Conservation (phyloP, 2,329 filamentous ascomycete species). For the Botrytis squamosa region DNA sequence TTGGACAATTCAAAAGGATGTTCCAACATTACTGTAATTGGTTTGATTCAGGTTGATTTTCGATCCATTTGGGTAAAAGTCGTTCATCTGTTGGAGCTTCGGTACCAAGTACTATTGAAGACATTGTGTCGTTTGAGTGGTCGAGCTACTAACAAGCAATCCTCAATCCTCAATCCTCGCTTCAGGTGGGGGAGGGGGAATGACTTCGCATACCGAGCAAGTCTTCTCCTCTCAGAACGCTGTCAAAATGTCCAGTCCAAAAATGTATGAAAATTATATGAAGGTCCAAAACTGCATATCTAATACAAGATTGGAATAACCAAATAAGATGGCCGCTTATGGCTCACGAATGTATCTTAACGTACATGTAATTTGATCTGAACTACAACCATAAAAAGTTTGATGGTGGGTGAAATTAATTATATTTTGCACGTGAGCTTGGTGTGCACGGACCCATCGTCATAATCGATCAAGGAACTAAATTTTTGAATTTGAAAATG, state of each 20-base stretch:
- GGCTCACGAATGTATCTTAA: background rate
- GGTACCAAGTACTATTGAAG: background rate
- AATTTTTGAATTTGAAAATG: slow-evolving; percentile 19
- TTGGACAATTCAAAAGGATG: slow-evolving; percentile 22
- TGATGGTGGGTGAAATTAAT: slow-evolving; percentile 8
- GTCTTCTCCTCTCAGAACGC: background rate
- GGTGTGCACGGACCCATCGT: slow-evolving; percentile 16
- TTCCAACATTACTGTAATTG: slow-evolving; percentile 41
- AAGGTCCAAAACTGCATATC: background rate
- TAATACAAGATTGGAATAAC: background rate
- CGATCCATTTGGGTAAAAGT: slow-evolving; percentile 44
- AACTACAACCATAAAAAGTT: slow-evolving; percentile 11
- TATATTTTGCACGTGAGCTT: slow-evolving; percentile 2
- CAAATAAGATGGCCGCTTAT: background rate
- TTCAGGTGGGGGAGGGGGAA: slow-evolving; percentile 1
- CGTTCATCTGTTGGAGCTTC: slow-evolving; percentile 30
- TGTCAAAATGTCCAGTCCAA: background rate
- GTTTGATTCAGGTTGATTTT: slow-evolving; percentile 40
- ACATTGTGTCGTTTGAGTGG: slow-evolving; percentile 5
- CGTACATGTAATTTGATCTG: background rate
- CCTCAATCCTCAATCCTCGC: slow-evolving; percentile 6
- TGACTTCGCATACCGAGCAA: background rate
- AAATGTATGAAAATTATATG: background rate
- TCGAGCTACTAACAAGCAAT: background rate
- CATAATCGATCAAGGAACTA: slow-evolving; percentile 13